These are phyloP conservation scores for Leonotis leonurus DNA, from an alignment of 257 asterid species.

Conservation along the genomic window DNA sequence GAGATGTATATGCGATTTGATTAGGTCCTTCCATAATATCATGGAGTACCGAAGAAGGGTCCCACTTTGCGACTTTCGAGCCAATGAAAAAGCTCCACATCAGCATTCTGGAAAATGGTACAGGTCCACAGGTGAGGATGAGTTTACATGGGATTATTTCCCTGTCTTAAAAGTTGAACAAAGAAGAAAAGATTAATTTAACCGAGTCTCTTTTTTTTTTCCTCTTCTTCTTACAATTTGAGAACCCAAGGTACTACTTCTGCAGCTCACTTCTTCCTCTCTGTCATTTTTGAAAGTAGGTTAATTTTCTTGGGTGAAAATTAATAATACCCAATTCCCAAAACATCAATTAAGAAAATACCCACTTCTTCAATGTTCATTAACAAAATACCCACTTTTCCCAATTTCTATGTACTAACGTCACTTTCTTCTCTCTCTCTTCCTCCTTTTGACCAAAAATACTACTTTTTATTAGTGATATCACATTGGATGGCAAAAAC, in stretches of 20 bases:
- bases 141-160: conserved; percentile 20
- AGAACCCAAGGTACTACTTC: conserved; percentile 22
- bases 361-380: no score
- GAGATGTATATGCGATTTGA: no score
- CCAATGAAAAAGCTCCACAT: conserved; percentile 18
- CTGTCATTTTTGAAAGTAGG: not conserved
- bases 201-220: conserved; percentile 20
- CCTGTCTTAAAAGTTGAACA: conserved; percentile 31
- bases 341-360: no score
- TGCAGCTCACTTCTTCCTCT: not conserved
- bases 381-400: no score
- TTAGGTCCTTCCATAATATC: conserved; percentile 11
- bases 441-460: no score
- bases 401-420: no score
- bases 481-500: no score
- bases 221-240: conserved; percentile 16
- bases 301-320: no score
- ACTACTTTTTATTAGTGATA: no score
- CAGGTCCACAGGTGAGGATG: conserved; percentile 15
- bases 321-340: no score
- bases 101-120: conserved; percentile 3
- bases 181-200: conserved; percentile 16
- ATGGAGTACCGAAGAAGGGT: conserved; percentile 7
- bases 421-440: no score
- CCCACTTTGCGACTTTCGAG: not conserved